These are phyloP conservation scores for Cinnamomum chago DNA, from an alignment of 164 flowering plant species.

Conservation along the genomic window DNA sequence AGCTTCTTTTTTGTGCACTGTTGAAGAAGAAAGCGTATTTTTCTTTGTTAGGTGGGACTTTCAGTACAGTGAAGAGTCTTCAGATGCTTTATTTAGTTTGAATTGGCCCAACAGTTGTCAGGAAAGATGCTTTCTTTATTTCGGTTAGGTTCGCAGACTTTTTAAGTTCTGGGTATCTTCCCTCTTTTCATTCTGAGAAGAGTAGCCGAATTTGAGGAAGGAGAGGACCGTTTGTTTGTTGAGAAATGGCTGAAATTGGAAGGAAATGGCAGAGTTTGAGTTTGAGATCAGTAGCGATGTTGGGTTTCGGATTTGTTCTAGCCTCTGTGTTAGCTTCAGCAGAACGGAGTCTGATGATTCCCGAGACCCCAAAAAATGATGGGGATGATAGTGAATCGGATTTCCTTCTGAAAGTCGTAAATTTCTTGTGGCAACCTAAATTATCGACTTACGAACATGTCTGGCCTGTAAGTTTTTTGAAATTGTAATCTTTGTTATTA, in stretches of 20 bases:
- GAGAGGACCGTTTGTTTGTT: neutral
- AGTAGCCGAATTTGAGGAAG: no score
- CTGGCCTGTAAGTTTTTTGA: conserved; percentile 76
- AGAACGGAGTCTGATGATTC: conserved; percentile 49
- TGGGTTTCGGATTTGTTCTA: conserved; percentile 37
- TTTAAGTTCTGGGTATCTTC: neutral
- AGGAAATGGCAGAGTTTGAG: conserved; percentile 38
- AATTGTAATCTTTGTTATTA: neutral
- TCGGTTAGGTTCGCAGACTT: neutral
- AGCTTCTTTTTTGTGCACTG: neutral
- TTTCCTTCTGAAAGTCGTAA: conserved; percentile 29
- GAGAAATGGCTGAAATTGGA: conserved; percentile 41
- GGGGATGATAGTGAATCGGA: conserved; percentile 17
- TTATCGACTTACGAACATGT: conserved; percentile 70
- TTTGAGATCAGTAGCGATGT: conserved; percentile 24
- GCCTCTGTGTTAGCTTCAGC: conserved; percentile 65
- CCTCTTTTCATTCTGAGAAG: neutral
- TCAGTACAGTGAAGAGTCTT: neutral
- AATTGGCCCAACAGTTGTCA: neutral
- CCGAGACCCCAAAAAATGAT: conserved; percentile 17
- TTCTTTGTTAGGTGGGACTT: neutral
- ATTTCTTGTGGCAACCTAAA: conserved; percentile 70
- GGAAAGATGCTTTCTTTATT: neutral
- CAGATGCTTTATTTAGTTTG: neutral
- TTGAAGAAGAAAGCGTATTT: neutral